Evolutionary conservation across 495 filamentous ascomycete species (phyloP), one percentile per base, ranked within the genome.

Genomic region (Ramalina intermedia): DNA sequence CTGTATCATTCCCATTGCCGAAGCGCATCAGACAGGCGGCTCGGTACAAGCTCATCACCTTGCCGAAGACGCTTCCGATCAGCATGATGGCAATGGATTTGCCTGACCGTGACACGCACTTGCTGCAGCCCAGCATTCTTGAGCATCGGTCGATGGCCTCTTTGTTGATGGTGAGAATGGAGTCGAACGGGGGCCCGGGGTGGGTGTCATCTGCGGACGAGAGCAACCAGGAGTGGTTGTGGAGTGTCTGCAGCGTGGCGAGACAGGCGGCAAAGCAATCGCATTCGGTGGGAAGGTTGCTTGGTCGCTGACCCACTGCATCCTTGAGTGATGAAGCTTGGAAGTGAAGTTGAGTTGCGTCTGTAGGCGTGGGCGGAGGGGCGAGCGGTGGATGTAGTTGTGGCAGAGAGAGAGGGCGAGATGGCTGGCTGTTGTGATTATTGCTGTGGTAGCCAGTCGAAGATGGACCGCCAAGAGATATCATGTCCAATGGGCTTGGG

Each of bases 121-220:
- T 42, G 12, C 26, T 38, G 49, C 70, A 73, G 17, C 59, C 57
- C 1, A 73, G 63, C 66, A 73, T 71, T 3, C 58, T 57, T 1
- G 62, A 60, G 39, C 69, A 72, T n/a, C 62, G 65, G 39, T 71
- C 66, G 5, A 73, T 67, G 1, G 71, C 70, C 47, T 69, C 69
- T 4, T 64, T 62, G 47, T 73, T 73, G 20, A 70, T 54, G 12
- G 57, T 59, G 3, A 72, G 53, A 11, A 71, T 62, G 17, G 67
- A 42, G 43, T 73, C 70, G 41, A 75, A 69, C 0, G 67, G 61
- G 1, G 65, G 62, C 1, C 52, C 39, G 20, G 29, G 40, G 29
- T 33, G 29, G 26, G n/a, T 26, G 5, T 55, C 53, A 16, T 51
- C 46, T 12, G 48, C 37, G 6, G 45, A 23, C 1, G 53, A 56